These are phyloP conservation scores for Mycena belliarum DNA, from an alignment of 768 basidiomycete genomes.

Conservation along the genomic window DNA sequence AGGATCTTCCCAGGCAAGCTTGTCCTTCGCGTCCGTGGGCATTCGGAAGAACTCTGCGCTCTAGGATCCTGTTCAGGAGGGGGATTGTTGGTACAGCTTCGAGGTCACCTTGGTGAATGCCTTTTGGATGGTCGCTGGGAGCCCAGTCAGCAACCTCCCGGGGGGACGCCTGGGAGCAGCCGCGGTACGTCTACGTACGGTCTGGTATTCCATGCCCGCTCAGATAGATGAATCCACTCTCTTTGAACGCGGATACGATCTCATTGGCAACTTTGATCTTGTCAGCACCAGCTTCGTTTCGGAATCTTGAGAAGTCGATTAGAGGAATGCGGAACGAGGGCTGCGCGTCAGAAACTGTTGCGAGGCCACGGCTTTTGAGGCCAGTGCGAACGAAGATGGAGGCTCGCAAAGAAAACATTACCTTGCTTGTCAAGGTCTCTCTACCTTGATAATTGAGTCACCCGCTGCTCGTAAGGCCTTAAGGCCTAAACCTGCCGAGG, in stretches of 20 bases:
- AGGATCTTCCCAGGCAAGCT: constrained; percentile 82
- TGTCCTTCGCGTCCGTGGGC: constrained; percentile 59
- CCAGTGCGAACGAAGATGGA: constrained; percentile 25
- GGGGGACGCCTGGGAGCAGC: too few species aligned
- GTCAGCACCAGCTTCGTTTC: constrained; percentile 46
- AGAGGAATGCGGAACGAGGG: constrained; percentile 67
- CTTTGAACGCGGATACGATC: constrained; percentile 77
- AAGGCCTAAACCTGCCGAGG: too few species aligned
- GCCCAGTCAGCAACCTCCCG: background rate
- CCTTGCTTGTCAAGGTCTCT: background rate
- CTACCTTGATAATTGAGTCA: too few species aligned
- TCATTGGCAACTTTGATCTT: constrained; percentile 64
- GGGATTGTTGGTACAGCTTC: background rate
- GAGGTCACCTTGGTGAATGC: constrained; percentile 63
- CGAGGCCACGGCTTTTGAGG: constrained; percentile 28
- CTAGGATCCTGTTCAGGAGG: constrained; percentile 38
- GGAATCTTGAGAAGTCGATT: constrained; percentile 75
- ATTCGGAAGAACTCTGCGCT: constrained; percentile 76
- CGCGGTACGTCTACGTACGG: constrained; percentile 30
- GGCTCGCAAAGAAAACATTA: constrained; percentile 30
- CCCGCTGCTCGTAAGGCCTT: too few species aligned
- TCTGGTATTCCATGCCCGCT: constrained; percentile 69
- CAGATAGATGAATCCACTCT: constrained; percentile 81
- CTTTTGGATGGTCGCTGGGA: constrained; percentile 48
- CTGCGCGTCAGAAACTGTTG: constrained; percentile 25